These are phyloP conservation scores for Lathyrus aphaca DNA, from an alignment of 306 rosid species.

Conservation along the genomic window DNA sequence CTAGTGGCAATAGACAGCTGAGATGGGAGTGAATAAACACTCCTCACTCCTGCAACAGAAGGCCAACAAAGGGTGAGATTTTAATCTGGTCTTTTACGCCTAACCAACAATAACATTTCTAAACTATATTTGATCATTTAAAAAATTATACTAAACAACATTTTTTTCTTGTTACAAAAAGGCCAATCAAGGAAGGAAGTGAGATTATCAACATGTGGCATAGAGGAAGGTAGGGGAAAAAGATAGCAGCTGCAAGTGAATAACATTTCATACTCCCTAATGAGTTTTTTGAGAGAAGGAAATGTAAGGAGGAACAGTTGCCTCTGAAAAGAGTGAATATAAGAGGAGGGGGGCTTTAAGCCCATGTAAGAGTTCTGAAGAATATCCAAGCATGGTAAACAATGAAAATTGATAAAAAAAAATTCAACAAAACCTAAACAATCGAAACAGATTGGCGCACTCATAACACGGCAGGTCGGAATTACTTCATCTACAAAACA, in stretches of 20 bases:
- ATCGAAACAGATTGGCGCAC: not conserved
- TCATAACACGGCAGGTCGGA: not conserved
- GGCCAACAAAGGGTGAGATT: not conserved
- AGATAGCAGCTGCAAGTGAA: not conserved
- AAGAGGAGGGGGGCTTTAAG: not conserved
- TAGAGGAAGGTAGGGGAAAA: not conserved
- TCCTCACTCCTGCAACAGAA: not conserved
- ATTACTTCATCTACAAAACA: constrained; percentile 13
- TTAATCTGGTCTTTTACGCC: too few species aligned
- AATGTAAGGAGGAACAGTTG: not conserved
- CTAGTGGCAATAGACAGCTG: not conserved
- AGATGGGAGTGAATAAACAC: not conserved
- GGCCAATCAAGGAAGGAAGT: not conserved
- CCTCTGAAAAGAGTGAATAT: constrained; percentile 9
- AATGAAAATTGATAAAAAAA: not conserved
- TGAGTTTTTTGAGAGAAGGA: constrained; percentile 2
- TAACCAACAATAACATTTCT: not conserved
- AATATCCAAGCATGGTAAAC: constrained; percentile 6
- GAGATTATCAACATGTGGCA: not conserved
- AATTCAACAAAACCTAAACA: constrained; percentile 1
- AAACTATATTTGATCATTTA: not conserved
- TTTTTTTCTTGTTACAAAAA: not conserved
- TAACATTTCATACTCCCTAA: not conserved
- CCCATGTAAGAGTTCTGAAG: not conserved
- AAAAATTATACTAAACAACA: not conserved